Conservation (phyloP, 805 yeast species). For the Yueomyces sinensis region DNA sequence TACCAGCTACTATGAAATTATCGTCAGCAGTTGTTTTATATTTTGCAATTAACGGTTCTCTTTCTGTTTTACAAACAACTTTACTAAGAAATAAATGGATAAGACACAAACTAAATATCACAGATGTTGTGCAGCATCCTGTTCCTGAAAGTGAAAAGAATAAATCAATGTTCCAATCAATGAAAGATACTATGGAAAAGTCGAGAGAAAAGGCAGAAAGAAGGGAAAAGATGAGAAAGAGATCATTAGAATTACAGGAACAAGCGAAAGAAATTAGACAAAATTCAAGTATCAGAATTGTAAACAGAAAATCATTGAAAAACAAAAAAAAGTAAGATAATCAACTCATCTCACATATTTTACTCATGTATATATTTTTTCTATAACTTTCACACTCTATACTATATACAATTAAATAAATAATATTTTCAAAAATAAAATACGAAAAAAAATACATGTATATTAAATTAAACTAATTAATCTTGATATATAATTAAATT, state of each 20-base stretch:
- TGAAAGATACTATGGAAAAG: slow-evolving; percentile 28
- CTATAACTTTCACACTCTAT: too few species aligned
- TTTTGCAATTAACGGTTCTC: slow-evolving; percentile 68
- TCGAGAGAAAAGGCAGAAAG: slow-evolving; percentile 28
- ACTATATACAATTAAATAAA: too few species aligned
- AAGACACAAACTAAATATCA: slow-evolving; percentile 43
- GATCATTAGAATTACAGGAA: slow-evolving; percentile 22
- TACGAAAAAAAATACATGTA: too few species aligned
- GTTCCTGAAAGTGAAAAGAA: slow-evolving; percentile 7
- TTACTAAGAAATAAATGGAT: slow-evolving; percentile 46
- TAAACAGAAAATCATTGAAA: slow-evolving; percentile 15
- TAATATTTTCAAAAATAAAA: too few species aligned
- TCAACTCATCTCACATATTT: too few species aligned
- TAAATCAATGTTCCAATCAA: slow-evolving; percentile 26
- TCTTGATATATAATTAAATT: background rate
- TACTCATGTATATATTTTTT: too few species aligned
- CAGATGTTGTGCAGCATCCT: slow-evolving; percentile 46
- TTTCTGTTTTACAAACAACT: slow-evolving; percentile 60
- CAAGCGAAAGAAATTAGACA: slow-evolving; percentile 21
- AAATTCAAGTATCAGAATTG: slow-evolving; percentile 18
- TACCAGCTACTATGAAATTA: slow-evolving; percentile 78
- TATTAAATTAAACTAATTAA: too few species aligned
- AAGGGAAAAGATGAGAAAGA: slow-evolving; percentile 25
- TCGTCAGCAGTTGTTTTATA: slow-evolving; percentile 79
- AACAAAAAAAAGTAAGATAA: slow-evolving; percentile 3